Percentiles rank a stretch among this genome's conserved stretches.
phyloP scores from a whole-genome alignment of 1,139 yeast species.

The Candida freyschussii region DNA sequence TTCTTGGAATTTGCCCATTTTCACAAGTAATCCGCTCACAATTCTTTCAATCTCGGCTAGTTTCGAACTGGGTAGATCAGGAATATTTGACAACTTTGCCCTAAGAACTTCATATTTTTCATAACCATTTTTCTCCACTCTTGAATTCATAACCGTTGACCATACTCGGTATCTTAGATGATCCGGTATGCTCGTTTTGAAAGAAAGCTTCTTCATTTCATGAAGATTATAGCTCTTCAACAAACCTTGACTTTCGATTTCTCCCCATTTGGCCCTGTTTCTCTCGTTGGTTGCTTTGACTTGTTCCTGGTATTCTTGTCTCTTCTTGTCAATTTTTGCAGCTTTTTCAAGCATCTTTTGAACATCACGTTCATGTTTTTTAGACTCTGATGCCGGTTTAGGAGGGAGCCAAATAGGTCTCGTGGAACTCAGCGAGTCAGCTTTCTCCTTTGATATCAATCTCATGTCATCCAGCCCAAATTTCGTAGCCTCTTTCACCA shows the following conservation, averaged over 20 bases:
- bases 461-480: constrained; percentile 42
- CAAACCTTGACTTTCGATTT: constrained; percentile 35
- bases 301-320: constrained; percentile 30
- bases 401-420: constrained; percentile 73
- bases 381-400: constrained; percentile 49
- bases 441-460: constrained; percentile 38
- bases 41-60: constrained; percentile 25
- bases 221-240: constrained; percentile 33
- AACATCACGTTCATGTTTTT: constrained; percentile 53
- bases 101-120: constrained; percentile 28
- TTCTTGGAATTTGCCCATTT: constrained; percentile 24
- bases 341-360: constrained; percentile 46
- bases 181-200: constrained; percentile 35
- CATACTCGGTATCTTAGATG: constrained; percentile 32
- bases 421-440: constrained; percentile 42
- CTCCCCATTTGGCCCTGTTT: constrained; percentile 35
- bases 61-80: constrained; percentile 18
- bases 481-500: constrained; percentile 31
- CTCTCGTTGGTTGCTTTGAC: constrained; percentile 27
- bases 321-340: constrained; percentile 40
- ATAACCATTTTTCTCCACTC: constrained; percentile 17
- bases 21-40: constrained; percentile 23
- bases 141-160: constrained; percentile 24
- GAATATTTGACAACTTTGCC: constrained; percentile 13
- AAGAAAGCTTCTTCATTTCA: constrained; percentile 36